Conservation (phyloP, 176 grass and related monocot genomes). For the Dactylis glomerata region DNA sequence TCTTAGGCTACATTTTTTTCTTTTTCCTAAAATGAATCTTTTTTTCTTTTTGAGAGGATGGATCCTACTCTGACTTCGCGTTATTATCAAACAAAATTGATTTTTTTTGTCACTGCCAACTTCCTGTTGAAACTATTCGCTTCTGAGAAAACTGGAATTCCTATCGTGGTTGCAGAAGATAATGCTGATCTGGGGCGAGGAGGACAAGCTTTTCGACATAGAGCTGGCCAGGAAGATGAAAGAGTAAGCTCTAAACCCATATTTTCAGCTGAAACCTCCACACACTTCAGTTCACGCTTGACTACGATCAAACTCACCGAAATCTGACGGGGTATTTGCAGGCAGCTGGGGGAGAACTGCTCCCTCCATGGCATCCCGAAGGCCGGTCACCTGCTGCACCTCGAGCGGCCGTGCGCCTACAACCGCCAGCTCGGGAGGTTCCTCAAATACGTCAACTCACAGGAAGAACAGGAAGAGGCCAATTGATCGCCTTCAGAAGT, state of each 20-base stretch:
- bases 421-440: conserved; percentile 70
- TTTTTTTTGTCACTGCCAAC: too few relatives aligned
- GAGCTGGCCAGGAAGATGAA: conserved; percentile 87
- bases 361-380: conserved; percentile 64
- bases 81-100: too few relatives aligned
- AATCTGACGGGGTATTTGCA: conserved; percentile 4
- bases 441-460: conserved; percentile 49
- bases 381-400: conserved; percentile 75
- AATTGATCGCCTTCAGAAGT: not conserved
- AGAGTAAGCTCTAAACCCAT: conserved; percentile 41
- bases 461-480: not conserved
- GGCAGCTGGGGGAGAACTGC: conserved; percentile 76
- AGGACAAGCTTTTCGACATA: conserved; percentile 81
- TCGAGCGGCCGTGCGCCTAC: conserved; percentile 81
- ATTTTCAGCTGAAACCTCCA: not conserved
- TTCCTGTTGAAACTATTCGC: too few relatives aligned
- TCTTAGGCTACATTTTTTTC: not conserved
- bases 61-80: not conserved
- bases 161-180: conserved; percentile 66
- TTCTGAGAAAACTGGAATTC: not conserved
- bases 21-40: too few relatives aligned
- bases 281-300: not conserved
- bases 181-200: conserved; percentile 86
- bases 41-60: not conserved
- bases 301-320: not conserved